Base-by-base conservation (phyloP, 306 rosid species). In the Rosa persica region DNA sequence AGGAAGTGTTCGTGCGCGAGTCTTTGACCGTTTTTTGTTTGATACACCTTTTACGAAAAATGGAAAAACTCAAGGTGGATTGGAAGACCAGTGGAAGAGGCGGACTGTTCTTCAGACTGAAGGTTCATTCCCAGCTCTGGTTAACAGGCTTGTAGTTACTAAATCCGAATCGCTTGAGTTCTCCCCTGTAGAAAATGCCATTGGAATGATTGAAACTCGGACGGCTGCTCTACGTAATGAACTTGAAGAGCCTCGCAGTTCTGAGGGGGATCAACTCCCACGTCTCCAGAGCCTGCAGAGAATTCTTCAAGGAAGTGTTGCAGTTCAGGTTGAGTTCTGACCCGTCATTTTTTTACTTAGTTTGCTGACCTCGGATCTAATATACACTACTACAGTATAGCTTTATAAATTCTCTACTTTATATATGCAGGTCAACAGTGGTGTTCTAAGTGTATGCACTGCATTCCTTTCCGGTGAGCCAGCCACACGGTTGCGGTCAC, bases 281-380 rank as follows among this genome's bases (percentile, higher is more conserved):
- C 91, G 98, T 43, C 93, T 95, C 70, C 98, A 92, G 85, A 92
- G 98, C 81, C 88, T 95, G 20, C 98, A 95, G 83, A 89, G 98
- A 84, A 95, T 95, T 82, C 98, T 95, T 67, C 98, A 95, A 89
- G 98, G 98, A 92, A 95, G 98, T 84, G 98, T 95, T 72, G 98
- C 98, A 46, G 98, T 95, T 70, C 98, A 95, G 85, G 98, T 94
- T 7, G 25, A 36, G 22, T 62, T 66, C 70, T 75, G 55, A 25
- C 2, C 43, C 8, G 5, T 55, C 38, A 40, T 25, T 73, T 30
- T 30, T 30, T 7, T 57, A 42, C 40, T 42, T 58, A 19, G 19
- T 40, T 57, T 30, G 58, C 27, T 17, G 40, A 48, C 13, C 22
- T 66, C 0, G 8, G 70, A 38, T 16, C 17, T 66, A 38, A 7